phyloP scores from a whole-genome alignment of 2,329 filamentous ascomycete species.

The Penicillium sp. region DNA sequence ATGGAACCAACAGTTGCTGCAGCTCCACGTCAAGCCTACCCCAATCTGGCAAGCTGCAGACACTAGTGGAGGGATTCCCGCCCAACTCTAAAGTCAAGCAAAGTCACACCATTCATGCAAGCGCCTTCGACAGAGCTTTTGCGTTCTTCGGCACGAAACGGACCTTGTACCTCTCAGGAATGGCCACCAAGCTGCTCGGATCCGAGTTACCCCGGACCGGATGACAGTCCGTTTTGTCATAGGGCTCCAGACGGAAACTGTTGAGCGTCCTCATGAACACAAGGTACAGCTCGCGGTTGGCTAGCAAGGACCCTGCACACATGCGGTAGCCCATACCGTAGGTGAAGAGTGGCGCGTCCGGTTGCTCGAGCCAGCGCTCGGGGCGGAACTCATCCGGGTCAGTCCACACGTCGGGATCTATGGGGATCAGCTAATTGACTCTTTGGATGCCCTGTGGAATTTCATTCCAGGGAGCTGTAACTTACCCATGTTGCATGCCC shows the following conservation, averaged over 20 bases:
- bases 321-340: constrained; percentile 69
- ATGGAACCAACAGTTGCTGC: constrained; percentile 1
- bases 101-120: constrained; percentile 28
- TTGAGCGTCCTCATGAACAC: constrained; percentile 64
- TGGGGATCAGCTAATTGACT: not conserved
- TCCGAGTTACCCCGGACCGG: constrained; percentile 62
- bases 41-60: constrained; percentile 3
- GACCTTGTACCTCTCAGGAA: constrained; percentile 61
- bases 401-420: constrained; percentile 58
- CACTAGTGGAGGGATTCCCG: not conserved
- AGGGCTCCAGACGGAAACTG: constrained; percentile 60
- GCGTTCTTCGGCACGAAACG: constrained; percentile 59
- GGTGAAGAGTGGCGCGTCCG: constrained; percentile 65
- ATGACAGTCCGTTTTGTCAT: constrained; percentile 59
- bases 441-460: not conserved
- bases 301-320: constrained; percentile 65
- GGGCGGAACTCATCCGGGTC: constrained; percentile 63
- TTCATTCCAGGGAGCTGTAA: constrained; percentile 2
- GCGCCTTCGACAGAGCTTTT: constrained; percentile 45
- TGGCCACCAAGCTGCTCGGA: constrained; percentile 63
- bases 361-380: constrained; percentile 65
- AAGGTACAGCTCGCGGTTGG: constrained; percentile 67
- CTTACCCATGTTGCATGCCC: constrained; percentile 69
- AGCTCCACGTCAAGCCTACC: not conserved
- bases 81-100: not conserved